phyloP scores from a whole-genome alignment of 352 stramenopile species.

The Pythium sukuiense region DNA sequence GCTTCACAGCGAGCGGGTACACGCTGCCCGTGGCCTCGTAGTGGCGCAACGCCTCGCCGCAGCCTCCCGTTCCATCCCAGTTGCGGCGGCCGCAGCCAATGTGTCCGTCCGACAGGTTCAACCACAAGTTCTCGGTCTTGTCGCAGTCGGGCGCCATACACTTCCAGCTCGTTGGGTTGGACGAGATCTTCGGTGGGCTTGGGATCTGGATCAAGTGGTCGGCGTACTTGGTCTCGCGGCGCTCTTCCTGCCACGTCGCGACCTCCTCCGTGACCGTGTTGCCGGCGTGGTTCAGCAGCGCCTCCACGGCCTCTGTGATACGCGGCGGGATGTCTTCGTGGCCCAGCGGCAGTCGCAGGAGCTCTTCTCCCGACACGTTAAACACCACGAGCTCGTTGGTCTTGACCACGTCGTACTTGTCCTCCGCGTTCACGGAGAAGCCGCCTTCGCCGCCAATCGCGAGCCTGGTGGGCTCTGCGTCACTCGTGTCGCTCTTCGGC shows the following conservation, averaged over 20 bases:
- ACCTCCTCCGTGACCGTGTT: constrained; percentile 81
- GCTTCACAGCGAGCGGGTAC: constrained; percentile 97
- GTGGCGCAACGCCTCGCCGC: constrained; percentile 95
- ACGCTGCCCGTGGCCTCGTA: constrained; percentile 92
- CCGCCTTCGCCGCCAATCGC: constrained; percentile 95
- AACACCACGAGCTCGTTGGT: constrained; percentile 88
- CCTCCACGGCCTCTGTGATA: constrained; percentile 56
- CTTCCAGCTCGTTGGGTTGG: constrained; percentile 72
- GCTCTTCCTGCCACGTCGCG: constrained; percentile 79
- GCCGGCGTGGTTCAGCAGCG: constrained; percentile 72
- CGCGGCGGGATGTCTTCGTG: constrained; percentile 39
- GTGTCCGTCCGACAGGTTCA: constrained; percentile 95
- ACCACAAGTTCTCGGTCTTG: constrained; percentile 98
- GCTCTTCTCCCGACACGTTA: constrained; percentile 32
- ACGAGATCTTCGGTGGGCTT: constrained; percentile 60
- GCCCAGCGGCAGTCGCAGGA: constrained; percentile 29
- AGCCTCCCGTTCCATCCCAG: constrained; percentile 96
- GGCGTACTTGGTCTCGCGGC: constrained; percentile 77
- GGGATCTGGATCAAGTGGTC: constrained; percentile 69
- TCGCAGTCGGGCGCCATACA: constrained; percentile 93
- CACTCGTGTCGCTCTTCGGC: not conserved
- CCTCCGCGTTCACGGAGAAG: constrained; percentile 85
- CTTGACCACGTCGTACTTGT: constrained; percentile 53
- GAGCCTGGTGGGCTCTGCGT: constrained; percentile 84
- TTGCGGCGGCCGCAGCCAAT: constrained; percentile 90